Evolutionary conservation across 192 early-diverging fungal genomes (phyloP), one percentile per base, ranked within the genome.

Genomic region (Mortierella claussenii): DNA sequence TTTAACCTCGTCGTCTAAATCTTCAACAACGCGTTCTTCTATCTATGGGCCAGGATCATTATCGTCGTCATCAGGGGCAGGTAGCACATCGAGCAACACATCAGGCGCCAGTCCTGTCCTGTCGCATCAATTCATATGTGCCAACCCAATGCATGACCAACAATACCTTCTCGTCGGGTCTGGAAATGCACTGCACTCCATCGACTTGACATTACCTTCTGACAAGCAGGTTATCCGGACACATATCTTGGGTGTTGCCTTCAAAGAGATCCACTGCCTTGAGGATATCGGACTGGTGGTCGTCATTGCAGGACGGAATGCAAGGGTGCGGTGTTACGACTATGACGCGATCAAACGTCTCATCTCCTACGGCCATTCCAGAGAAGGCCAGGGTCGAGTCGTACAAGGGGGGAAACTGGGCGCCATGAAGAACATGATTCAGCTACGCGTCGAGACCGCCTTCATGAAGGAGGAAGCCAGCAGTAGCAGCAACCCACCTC

Each of bases 111-210:
- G 6, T 28, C 24, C 50, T 30, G 23, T 44, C 34, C 8, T 40
- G 13, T 10, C 7, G 8, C 31, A 45, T 28, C 60, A 63, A 11
- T 62, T 56, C n/a, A 56, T 76, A 4, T 76, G 73, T 24, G 73
- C 73, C 13, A 42, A 76, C 26, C 63, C 73, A 1, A 76, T 76
- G 73, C 73, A 76, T 26, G 73, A 76, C 28, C 73, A 76, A 51
- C 73, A 76, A 31, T 76, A 76, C 24, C 73, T 76, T 24, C 50
- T 76, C 13, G 46, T 76, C 20, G 73, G 73, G 17, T 76, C 73
- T 20, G 46, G 26, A 2, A 67, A 61, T 13, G 73, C 64, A 1
- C 53, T 76, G 0, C 73, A 76, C 34, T 76, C 73, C 30, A 76
- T 76, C 44, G 73, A 76, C 40, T 57, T 76, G 20, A 76, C 71